Evolutionary conservation across 2,329 filamentous ascomycete species (phyloP).

Genomic region (Neonectria sp.): DNA sequence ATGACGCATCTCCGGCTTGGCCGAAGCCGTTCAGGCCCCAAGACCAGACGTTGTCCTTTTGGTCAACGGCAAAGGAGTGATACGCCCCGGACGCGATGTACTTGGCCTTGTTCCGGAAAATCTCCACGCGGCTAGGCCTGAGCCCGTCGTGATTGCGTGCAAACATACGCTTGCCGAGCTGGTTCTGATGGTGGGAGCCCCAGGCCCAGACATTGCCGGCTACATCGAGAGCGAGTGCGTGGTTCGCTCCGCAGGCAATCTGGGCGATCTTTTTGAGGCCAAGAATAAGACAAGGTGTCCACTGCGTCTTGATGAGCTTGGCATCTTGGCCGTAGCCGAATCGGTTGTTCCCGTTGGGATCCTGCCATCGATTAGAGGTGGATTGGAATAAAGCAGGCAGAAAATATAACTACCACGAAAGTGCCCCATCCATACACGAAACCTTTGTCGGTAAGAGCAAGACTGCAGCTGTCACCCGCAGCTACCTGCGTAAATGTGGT

Average conservation of each 20-base stretch:
- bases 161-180: slow-evolving; percentile 65
- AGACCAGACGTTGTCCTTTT: slow-evolving; percentile 76
- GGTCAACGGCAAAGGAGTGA: slow-evolving; percentile 81
- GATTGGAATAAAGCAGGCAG: background rate
- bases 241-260: slow-evolving; percentile 75
- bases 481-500: slow-evolving; percentile 71
- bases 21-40: slow-evolving; percentile 90
- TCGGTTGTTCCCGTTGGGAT: slow-evolving; percentile 59
- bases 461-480: slow-evolving; percentile 78
- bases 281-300: slow-evolving; percentile 53
- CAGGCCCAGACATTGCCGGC: slow-evolving; percentile 57
- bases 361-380: slow-evolving; percentile 26
- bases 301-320: slow-evolving; percentile 56
- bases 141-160: slow-evolving; percentile 58
- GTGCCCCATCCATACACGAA: slow-evolving; percentile 84
- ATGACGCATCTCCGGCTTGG: slow-evolving; percentile 71
- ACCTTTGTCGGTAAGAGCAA: slow-evolving; percentile 78
- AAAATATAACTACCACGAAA: slow-evolving; percentile 69
- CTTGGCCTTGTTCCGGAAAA: slow-evolving; percentile 63
- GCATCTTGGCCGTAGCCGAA: slow-evolving; percentile 63
- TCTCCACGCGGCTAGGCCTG: slow-evolving; percentile 14
- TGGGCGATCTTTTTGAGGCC: slow-evolving; percentile 72
- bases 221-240: slow-evolving; percentile 74
- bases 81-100: slow-evolving; percentile 78
- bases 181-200: slow-evolving; percentile 58